phyloP scores from a whole-genome alignment of 2,329 filamentous ascomycete species.

The Clonostachys rhizophaga region DNA sequence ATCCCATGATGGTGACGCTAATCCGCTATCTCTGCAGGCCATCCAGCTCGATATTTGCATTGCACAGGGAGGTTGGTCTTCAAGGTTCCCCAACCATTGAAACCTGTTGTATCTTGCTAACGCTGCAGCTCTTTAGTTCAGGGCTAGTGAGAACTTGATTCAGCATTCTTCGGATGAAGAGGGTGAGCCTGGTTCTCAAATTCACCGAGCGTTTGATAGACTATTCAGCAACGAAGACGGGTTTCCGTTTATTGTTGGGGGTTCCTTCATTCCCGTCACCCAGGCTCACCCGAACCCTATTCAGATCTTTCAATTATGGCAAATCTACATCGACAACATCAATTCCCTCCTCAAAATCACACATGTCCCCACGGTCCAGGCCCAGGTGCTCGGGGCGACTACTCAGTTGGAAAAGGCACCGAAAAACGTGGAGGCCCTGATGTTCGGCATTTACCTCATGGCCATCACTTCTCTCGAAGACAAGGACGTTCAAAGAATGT shows the following conservation, averaged over 20 bases:
- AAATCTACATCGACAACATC: slow-evolving; percentile 65
- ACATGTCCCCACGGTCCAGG: slow-evolving; percentile 61
- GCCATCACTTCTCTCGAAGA: slow-evolving; percentile 55
- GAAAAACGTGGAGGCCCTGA: slow-evolving; percentile 57
- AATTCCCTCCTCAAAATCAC: slow-evolving; percentile 66
- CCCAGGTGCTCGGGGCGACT: slow-evolving; percentile 58
- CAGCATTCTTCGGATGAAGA: slow-evolving; percentile 54
- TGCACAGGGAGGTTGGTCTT: slow-evolving; percentile 42
- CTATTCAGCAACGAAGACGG: slow-evolving; percentile 53
- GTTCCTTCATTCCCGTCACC: slow-evolving; percentile 33
- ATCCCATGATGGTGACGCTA: neutral
- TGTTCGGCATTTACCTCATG: slow-evolving; percentile 62
- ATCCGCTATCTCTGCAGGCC: neutral
- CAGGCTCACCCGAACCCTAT: slow-evolving; percentile 48
- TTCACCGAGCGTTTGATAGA: slow-evolving; percentile 54
- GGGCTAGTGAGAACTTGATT: slow-evolving; percentile 39
- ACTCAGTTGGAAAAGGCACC: slow-evolving; percentile 48
- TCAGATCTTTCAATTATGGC: slow-evolving; percentile 63
- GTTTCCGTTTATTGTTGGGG: slow-evolving; percentile 53
- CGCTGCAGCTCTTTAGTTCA: slow-evolving; percentile 30
- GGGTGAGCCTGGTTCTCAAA: slow-evolving; percentile 41
- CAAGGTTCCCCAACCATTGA: too few relatives aligned
- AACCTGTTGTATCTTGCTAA: too few relatives aligned
- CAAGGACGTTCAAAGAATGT: slow-evolving; percentile 45
- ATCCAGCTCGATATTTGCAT: slow-evolving; percentile 13